phyloP scores from a whole-genome alignment of 2,329 filamentous ascomycete genomes.

The Colletotrichum sp. region DNA sequence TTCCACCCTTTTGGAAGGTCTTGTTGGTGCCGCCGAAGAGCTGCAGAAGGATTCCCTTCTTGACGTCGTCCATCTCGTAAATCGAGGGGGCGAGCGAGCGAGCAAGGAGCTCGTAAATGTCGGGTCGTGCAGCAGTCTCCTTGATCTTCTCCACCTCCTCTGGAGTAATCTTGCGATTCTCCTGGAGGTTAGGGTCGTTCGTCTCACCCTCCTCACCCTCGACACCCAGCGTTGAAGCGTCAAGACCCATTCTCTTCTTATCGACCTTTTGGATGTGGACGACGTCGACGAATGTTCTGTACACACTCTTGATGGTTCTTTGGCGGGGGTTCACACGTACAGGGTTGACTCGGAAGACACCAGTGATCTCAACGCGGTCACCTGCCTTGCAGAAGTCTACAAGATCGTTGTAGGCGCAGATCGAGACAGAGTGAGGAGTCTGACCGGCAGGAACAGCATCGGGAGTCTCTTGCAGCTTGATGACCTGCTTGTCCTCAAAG shows the following conservation, averaged over 20 bases:
- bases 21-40: slow-evolving; percentile 98
- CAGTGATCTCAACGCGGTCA: slow-evolving; percentile 93
- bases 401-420: slow-evolving; percentile 95
- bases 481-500: slow-evolving; percentile 97
- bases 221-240: slow-evolving; percentile 85
- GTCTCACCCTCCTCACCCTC: slow-evolving; percentile 70
- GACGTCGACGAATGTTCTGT: slow-evolving; percentile 97
- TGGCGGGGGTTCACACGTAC: slow-evolving; percentile 94
- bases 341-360: slow-evolving; percentile 94
- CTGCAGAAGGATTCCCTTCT: slow-evolving; percentile 96
- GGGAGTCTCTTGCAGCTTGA: slow-evolving; percentile 97
- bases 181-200: slow-evolving; percentile 78
- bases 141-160: slow-evolving; percentile 92
- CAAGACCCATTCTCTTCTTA: slow-evolving; percentile 90
- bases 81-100: slow-evolving; percentile 93
- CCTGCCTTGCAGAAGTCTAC: slow-evolving; percentile 98
- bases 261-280: slow-evolving; percentile 97
- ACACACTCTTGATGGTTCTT: slow-evolving; percentile 89
- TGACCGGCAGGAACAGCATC: slow-evolving; percentile 94
- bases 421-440: slow-evolving; percentile 94
- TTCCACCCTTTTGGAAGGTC: slow-evolving; percentile 94
- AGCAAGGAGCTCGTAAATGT: slow-evolving; percentile 92
- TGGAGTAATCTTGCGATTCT: slow-evolving; percentile 80
- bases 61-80: slow-evolving; percentile 98
- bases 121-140: slow-evolving; percentile 76